Evolutionary conservation across 768 basidiomycete genomes (phyloP).

Genomic region (Austroboletus eburneus): DNA sequence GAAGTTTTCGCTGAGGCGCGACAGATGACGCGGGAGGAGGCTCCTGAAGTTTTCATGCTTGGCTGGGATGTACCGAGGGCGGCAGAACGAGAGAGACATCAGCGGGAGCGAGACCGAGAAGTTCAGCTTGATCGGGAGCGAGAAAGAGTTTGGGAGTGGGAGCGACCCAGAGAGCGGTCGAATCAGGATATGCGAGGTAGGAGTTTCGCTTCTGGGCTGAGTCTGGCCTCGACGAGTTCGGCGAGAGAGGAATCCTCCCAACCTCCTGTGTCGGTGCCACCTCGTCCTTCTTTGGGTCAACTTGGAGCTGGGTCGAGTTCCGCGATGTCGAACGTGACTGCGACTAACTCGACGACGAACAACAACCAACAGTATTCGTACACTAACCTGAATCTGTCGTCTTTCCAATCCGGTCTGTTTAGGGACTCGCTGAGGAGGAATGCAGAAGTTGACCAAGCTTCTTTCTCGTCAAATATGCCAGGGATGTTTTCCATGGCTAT

Average conservation of each 20-base stretch:
- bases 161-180: conserved; percentile 15
- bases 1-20: conserved; percentile 20
- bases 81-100: conserved; percentile 9
- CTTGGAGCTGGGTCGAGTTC: conserved; percentile 2
- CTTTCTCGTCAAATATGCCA: conserved; percentile 11
- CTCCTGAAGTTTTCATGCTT: conserved; percentile 8
- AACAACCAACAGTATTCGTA: conserved; percentile 24
- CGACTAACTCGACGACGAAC: conserved; percentile 6
- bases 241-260: conserved; percentile 16
- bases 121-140: conserved; percentile 12
- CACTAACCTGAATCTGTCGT: conserved; percentile 26
- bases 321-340: background rate
- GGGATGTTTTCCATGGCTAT: background rate
- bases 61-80: conserved; percentile 18
- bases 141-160: conserved; percentile 14
- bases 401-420: conserved; percentile 31
- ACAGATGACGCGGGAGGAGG: conserved; percentile 7
- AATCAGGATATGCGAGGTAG: conserved; percentile 15
- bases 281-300: conserved; percentile 9
- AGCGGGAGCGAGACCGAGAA: conserved; percentile 5
- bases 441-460: conserved; percentile 19
- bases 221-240: conserved; percentile 13
- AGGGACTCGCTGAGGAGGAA: conserved; percentile 30
- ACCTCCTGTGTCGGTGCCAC: background rate
- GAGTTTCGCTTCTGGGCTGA: conserved; percentile 10